Base-by-base conservation (phyloP, 2,329 filamentous ascomycete genomes). In the Diplodia sapinea region DNA sequence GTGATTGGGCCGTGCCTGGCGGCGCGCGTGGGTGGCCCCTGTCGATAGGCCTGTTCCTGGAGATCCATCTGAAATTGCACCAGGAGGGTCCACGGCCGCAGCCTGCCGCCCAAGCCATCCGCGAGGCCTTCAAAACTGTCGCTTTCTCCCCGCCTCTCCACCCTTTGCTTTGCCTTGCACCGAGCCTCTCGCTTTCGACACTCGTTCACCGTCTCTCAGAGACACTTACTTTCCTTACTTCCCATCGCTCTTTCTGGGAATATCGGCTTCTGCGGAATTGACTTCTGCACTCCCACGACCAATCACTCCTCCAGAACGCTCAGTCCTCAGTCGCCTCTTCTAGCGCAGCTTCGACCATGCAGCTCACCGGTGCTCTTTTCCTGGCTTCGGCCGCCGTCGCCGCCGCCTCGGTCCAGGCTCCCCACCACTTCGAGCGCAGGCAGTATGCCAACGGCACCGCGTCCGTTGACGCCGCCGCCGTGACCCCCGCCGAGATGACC, bases 241-340 rank as follows among this genome's bases (percentile, higher is more conserved):
- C 73, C 73, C 77, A 75, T 77, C 77, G 77, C 73, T 79, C 77
- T 70, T 78, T 79, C 74, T 74, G 74, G 74, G 73, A 71, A 54
- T 47, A n/a, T 71, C 70, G 68, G 71, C 68, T 70, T 67, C 69
- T 63, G 71, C 73, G 73, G 72, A 76, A 75, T 74, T 72, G 72
- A 74, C 65, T 74, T 74, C 73, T 76, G 72, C 73, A 72, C 70
- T 70, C 70, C 71, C 68, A 68, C 66, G 69, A 71, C 70, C 70
- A 63, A 56, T 68, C 49, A 51, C 65, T 57, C 50, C 66, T 63
- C 31, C 57, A 70, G 69, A 71, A 70, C 67, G 67, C 70, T 72
- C 71, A 59, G 70, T 70, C 70, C 67, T 63, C 70, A 70, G 74
- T 75, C 69, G 76, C 65, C 74, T 47, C 72, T 74, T 67, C 71